Evolutionary conservation across 805 yeast species (phyloP).

Genomic region (Blastobotrys terrestris): DNA sequence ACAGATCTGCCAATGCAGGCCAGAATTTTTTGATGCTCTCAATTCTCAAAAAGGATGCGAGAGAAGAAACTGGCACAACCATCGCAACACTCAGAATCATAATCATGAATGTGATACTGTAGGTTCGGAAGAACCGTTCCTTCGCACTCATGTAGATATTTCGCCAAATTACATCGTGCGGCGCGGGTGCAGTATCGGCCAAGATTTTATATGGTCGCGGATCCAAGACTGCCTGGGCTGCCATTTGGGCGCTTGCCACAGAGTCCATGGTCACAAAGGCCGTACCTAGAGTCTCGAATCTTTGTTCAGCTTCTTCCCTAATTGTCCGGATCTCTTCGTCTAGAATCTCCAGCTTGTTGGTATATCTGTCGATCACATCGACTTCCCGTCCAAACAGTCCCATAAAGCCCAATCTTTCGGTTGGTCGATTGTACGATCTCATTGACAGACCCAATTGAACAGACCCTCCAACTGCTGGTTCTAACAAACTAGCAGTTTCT

Average conservation of each 20-base stretch:
- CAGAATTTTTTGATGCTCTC: conserved; percentile 73
- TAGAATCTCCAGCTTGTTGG: conserved; percentile 57
- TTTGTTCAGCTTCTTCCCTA: conserved; percentile 45
- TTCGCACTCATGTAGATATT: conserved; percentile 74
- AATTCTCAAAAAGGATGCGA: conserved; percentile 75
- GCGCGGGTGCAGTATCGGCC: conserved; percentile 88
- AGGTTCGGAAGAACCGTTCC: conserved; percentile 61
- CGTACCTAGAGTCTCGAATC: conserved; percentile 73
- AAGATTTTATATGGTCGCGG: conserved; percentile 81
- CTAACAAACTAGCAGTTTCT: neutral
- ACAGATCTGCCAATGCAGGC: conserved; percentile 70
- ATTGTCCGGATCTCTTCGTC: conserved; percentile 67
- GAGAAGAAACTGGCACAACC: conserved; percentile 75
- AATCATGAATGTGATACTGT: conserved; percentile 58
- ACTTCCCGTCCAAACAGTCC: conserved; percentile 63
- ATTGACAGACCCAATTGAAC: conserved; percentile 18
- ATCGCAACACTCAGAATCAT: conserved; percentile 65
- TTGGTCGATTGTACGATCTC: conserved; percentile 49
- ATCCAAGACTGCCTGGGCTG: conserved; percentile 91
- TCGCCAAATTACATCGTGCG: conserved; percentile 91
- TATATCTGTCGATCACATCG: conserved; percentile 76
- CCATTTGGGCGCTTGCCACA: conserved; percentile 93
- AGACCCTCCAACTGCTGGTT: conserved; percentile 3
- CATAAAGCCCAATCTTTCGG: conserved; percentile 49
- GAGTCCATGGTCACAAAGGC: conserved; percentile 94